Evolutionary conservation across 2,329 filamentous ascomycete species (phyloP).

Genomic region (Huntiella abstrusa): DNA sequence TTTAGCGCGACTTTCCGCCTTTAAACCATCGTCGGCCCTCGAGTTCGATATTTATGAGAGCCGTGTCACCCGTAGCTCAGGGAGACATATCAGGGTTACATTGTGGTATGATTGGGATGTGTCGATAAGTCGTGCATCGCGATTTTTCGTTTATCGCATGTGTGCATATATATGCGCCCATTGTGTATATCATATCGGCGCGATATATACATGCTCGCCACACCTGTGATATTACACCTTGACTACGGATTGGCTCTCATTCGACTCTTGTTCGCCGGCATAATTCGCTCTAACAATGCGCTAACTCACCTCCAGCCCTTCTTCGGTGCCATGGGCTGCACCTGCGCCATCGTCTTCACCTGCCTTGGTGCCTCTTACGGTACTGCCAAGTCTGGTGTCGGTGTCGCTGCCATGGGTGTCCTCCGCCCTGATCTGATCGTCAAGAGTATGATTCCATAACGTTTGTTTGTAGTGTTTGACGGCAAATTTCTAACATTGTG

Average conservation of each 20-base stretch:
- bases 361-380: slow-evolving; percentile 94
- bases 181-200: too few species aligned
- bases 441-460: slow-evolving; percentile 56
- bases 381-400: slow-evolving; percentile 97
- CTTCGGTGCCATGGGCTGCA: slow-evolving; percentile 96
- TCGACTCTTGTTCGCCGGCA: not conserved
- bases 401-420: slow-evolving; percentile 96
- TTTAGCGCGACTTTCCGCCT: slow-evolving; percentile 14
- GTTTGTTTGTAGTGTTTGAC: not conserved
- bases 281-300: slow-evolving; percentile 15
- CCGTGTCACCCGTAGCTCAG: too few species aligned
- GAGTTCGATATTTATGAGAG: too few species aligned
- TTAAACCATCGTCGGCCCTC: not conserved
- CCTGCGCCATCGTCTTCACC: slow-evolving; percentile 90
- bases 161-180: too few species aligned
- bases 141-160: too few species aligned
- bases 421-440: slow-evolving; percentile 94
- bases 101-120: too few species aligned
- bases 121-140: too few species aligned
- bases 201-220: too few species aligned
- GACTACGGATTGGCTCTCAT: too few species aligned
- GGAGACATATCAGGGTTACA: too few species aligned
- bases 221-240: too few species aligned
- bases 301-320: slow-evolving; percentile 42
- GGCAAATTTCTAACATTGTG: not conserved